Base-by-base conservation (phyloP, 768 basidiomycete species). In the Suillus sp. region DNA sequence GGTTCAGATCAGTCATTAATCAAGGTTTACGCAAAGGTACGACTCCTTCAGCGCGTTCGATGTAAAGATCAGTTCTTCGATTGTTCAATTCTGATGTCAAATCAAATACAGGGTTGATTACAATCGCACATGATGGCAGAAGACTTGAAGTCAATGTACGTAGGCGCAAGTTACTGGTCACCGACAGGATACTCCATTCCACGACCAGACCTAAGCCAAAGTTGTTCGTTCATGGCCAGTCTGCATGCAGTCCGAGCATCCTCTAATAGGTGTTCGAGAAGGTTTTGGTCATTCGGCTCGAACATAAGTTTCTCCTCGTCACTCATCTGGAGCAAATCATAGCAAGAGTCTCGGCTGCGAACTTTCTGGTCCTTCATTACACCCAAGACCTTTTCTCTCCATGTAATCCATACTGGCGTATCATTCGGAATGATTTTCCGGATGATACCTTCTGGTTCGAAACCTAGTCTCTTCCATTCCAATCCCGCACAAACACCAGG, bases 391-490 rank as follows among this genome's bases (percentile, higher is more conserved):
- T 32, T 34, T n/a, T 53, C 11, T 34, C 30, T 53, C 51, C 51
- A 59, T 32, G 35, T 65, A 18, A 16, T 25, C 64, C 64, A 63
- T 37, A 38, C 64, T 13, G 37, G 34, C 30, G 64, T 65, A 40
- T 40, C 55, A 22, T 63, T 65, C 4, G 62, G 64, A 43, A 65
- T n/a, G 35, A 65, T 16, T 27, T 64, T 54, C 3, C 53, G 25
- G 32, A 65, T 34, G 45, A 62, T 62, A 22, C 51, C 45, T 18
- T 13, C 34, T 20, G 43, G 62, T 13, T 53, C 9, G 11, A 53
- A 53, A 53, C 50, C 50, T 11, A 20, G 27, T 30, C 1, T 13
- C 51, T 32, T 9, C 51, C 51, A 53, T 32, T 53, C 18, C 18
- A 13, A 47, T 25, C 32, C 51, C n/a, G 30, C 10, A n/a, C 4